phyloP scores from a whole-genome alignment of 139 green algal species.

The Bryopsis sp. region DNA sequence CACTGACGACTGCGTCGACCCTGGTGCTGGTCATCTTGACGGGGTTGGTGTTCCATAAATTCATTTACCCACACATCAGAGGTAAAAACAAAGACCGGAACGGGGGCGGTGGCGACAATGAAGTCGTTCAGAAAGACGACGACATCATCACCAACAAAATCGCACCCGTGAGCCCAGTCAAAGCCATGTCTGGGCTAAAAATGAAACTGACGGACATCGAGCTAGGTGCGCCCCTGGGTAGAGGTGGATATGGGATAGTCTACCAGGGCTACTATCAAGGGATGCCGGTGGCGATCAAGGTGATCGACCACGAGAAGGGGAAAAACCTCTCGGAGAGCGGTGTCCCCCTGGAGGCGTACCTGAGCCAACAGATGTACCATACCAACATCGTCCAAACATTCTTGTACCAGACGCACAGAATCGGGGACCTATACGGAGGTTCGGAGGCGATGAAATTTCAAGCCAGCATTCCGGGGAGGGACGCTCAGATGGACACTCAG shows the following conservation, averaged over 20 bases:
- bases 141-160: background rate
- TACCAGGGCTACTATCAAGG: conserved; percentile 14
- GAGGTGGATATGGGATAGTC: background rate
- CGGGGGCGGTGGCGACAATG: background rate
- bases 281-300: conserved; percentile 1
- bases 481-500: no score
- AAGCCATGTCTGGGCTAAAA: background rate
- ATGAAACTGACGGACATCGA: conserved; percentile 10
- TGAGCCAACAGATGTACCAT: conserved; percentile 2
- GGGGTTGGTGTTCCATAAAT: background rate
- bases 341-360: background rate
- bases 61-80: no score
- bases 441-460: no score
- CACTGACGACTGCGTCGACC: background rate
- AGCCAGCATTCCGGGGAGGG: no score
- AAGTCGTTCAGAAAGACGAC: background rate
- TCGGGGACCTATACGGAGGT: background rate
- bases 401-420: conserved; percentile 2
- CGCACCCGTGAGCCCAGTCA: background rate
- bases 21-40: background rate
- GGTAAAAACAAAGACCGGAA: background rate
- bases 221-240: background rate
- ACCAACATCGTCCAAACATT: conserved; percentile 1
- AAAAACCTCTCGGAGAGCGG: background rate
- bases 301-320: background rate